Conservation (phyloP, 345 rosid genomes). For the Citrus cavaleriei region DNA sequence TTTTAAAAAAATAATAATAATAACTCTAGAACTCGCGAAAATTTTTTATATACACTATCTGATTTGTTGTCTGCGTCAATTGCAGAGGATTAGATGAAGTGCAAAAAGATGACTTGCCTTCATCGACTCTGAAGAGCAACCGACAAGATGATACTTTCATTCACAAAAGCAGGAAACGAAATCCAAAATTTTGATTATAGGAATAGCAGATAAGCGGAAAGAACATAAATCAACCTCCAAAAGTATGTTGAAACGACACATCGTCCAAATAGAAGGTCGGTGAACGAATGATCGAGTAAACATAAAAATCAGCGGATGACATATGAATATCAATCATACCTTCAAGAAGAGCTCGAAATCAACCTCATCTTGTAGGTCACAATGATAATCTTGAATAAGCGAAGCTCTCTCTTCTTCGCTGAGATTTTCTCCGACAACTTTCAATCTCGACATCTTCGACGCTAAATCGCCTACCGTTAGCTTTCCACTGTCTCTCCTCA, state of each 20-base stretch:
- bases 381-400: conserved; percentile 55
- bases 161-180: neutral
- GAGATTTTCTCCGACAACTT: conserved; percentile 77
- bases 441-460: conserved; percentile 79
- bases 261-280: too few relatives aligned
- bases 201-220: neutral
- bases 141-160: neutral
- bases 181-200: neutral
- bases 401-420: conserved; percentile 67
- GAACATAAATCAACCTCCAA: neutral
- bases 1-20: neutral
- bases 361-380: conserved; percentile 62
- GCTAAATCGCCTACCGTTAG: conserved; percentile 78
- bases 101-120: neutral
- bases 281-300: neutral
- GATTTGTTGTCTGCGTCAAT: too few relatives aligned
- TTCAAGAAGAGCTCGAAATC: conserved; percentile 94
- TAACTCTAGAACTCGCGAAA: neutral
- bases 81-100: neutral
- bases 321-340: conserved; percentile 24
- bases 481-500: conserved; percentile 93
- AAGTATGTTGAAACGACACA: neutral
- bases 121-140: neutral
- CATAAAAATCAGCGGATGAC: neutral
- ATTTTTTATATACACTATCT: too few relatives aligned